Base-by-base conservation (phyloP, 2,329 filamentous ascomycete genomes). In the Cercospora brassicicola region DNA sequence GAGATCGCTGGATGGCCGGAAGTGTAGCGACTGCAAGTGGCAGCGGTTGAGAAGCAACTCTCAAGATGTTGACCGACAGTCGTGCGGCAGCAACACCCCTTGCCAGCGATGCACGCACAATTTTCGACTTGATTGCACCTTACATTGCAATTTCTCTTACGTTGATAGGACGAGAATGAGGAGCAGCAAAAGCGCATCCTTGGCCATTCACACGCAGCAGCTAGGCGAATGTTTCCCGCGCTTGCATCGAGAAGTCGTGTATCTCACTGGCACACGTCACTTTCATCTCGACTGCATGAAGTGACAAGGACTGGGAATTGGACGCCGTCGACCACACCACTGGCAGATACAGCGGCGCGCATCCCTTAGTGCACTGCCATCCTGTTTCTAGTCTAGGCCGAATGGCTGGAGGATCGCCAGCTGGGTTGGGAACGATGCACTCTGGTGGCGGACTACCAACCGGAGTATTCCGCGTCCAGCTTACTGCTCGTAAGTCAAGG, bases 1-100 rank as follows among this genome's bases (percentile, higher is more conserved):
- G 60, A 56, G 67, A 72, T 64, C 68, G 66, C 62, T 72, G 66
- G 67, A 13, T 64, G 30, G 69, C 66, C 31, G 66, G 61, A 36
- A 65, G 57, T 26, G 62, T 55, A 48, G 59, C 69, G 28, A 62
- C 48, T 33, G 63, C 67, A 68, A 39, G 56, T 55, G 53, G 26
- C 55, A 31, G 7, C 45, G 9, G 51, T 45, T 42, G 59, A 60
- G 33, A 26, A 18, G 20, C 57, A 28, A n/a, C 33, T 55, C 33
- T 55, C 48, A 28, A 26, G 15, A 55, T 26, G 4, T n/a, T 55
- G 48, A 28, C 48, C 13, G 48, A 55, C 48, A 28, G 23, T 55
- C 48, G 23, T 55, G 48, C 48, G 48, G 48, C 48, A 55, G 23
- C 48, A n/a, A 28, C 15, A 28, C 13, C 23, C 60, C 61, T 48